These are phyloP conservation scores for Scedosporium dehoogii DNA, from an alignment of 2,329 filamentous ascomycete genomes.

Conservation along the genomic window DNA sequence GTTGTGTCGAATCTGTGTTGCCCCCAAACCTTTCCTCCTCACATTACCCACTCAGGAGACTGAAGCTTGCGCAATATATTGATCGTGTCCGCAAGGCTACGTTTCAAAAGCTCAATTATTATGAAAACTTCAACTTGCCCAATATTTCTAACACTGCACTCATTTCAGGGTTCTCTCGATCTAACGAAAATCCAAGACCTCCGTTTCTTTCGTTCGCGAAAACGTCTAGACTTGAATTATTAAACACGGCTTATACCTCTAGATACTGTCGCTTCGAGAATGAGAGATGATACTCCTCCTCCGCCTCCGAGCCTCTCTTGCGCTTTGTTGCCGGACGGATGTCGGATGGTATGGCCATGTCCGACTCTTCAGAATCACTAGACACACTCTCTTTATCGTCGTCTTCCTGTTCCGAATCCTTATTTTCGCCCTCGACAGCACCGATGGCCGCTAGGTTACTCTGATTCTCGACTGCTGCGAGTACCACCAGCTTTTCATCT, in stretches of 20 bases:
- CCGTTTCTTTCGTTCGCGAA: no score
- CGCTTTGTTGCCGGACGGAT: neutral
- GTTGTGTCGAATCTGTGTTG: no score
- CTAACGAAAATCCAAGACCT: no score
- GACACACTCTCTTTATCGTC: neutral
- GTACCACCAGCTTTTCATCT: neutral
- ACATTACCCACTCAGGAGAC: no score
- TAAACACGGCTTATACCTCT: neutral
- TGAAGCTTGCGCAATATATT: no score
- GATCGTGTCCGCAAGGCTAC: no score
- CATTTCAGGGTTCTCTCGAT: no score
- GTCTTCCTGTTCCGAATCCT: neutral
- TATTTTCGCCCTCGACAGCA: neutral
- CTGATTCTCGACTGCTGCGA: neutral
- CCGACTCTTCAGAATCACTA: neutral
- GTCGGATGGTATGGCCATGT: neutral
- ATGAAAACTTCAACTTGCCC: no score
- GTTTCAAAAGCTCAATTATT: no score
- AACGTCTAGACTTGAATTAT: no score
- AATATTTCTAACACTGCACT: no score
- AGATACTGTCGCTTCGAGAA: neutral
- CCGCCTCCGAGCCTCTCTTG: neutral
- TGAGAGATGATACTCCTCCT: neutral
- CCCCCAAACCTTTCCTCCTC: no score
- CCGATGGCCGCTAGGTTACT: neutral